Base-by-base conservation (phyloP, 2,329 filamentous ascomycete genomes). In the Penicillium brevicompactum region DNA sequence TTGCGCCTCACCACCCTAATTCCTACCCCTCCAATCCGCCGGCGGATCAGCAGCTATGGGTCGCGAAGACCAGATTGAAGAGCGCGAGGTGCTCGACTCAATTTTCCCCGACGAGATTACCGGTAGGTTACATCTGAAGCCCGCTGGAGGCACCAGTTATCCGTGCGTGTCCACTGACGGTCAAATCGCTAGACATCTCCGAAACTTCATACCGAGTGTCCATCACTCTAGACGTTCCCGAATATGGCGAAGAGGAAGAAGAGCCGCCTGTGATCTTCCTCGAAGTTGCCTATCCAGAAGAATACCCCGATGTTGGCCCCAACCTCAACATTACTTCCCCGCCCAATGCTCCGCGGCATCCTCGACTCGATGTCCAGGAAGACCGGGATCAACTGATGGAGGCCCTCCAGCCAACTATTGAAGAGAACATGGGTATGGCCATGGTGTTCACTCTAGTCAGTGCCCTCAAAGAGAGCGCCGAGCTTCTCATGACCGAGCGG, bases 51-150 rank as follows among this genome's bases (percentile, higher is more conserved):
- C 61, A 67, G 71, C 46, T 24, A 80, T 80, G 78, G 78, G 78
- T 51, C 72, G 76, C 72, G 93, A 97, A 81, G 94, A 99, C 58
- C 94, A 99, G 75, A 79, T 87, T 63, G 94, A 99, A 78, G 94
- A 99, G 83, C 88, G 92, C 59, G 94, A 99, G 76, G 93, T 99
- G 67, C 91, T 99, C 72, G 91, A 96, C 71, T 97, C 93, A 58
- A 99, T 99, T 70, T 99, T 97, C 66, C 92, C 94, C 1, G 93
- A 99, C 57, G 94, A 99, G 78, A 96, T 99, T 66, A 93, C 88
- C 83, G 89, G 92, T 93, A 69, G 46, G 74, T 60, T 5, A 44
- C 4, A 45, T 2, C 10, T 4, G 32, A 27, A 32, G 34, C 14
- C 7, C 13, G 9, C 34, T n/a, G 24, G 8, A 7, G 11, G n/a